Conservation (phyloP, 352 stramenopile species). For the Pythium plurisporium region DNA sequence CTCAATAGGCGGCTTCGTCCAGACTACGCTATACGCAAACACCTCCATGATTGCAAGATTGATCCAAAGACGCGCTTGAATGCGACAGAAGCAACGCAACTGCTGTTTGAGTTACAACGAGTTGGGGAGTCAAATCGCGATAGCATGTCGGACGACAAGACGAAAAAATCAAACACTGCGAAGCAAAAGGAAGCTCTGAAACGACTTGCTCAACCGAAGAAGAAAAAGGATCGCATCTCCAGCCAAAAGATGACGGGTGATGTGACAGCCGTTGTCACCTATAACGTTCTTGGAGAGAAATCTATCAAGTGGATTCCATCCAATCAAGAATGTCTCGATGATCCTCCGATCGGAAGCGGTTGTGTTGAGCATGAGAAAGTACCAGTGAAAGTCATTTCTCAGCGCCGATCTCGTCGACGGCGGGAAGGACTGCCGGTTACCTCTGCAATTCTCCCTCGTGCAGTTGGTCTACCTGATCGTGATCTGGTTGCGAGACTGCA, state of each 20-base stretch:
- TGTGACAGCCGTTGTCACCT: slow-evolving; percentile 45
- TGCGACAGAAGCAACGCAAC: not conserved
- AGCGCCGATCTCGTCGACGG: no score
- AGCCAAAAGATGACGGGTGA: slow-evolving; percentile 20
- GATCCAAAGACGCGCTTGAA: slow-evolving; percentile 16
- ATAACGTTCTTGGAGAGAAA: slow-evolving; percentile 69
- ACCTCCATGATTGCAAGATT: slow-evolving; percentile 14
- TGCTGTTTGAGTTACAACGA: slow-evolving; percentile 15
- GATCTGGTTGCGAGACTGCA: slow-evolving; percentile 34
- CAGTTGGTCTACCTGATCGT: slow-evolving; percentile 11
- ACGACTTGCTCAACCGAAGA: slow-evolving; percentile 15
- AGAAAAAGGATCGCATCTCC: slow-evolving; percentile 16
- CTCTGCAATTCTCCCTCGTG: no score
- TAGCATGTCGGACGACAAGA: not conserved
- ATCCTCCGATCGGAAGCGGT: not conserved
- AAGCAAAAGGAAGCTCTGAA: not conserved
- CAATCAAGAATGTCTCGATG: not conserved
- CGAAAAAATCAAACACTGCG: not conserved
- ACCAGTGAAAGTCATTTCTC: no score
- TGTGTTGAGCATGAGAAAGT: no score
- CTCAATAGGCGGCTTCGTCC: slow-evolving; percentile 25
- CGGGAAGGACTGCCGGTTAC: no score
- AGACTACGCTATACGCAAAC: slow-evolving; percentile 14
- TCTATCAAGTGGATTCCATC: slow-evolving; percentile 42
- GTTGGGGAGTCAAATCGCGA: not conserved